Percentiles rank a stretch among this genome's conserved stretches.
Conservation (phyloP, 192 early-diverging fungal genomes). For the Gaertneriomyces semiglobifer region DNA sequence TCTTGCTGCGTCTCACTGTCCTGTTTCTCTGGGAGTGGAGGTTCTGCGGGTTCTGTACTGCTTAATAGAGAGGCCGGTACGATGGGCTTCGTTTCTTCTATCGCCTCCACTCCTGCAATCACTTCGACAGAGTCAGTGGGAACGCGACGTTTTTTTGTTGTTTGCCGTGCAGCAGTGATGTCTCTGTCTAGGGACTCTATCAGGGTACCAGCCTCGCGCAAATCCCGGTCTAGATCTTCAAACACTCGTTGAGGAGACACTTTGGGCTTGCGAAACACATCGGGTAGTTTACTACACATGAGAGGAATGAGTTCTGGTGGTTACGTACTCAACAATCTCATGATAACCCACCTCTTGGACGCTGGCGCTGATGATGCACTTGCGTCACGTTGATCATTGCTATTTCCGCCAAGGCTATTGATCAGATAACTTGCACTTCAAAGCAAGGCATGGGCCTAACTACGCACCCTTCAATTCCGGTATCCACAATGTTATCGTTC, state of each 20-base stretch:
- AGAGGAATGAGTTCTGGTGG: neutral
- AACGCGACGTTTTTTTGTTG: neutral
- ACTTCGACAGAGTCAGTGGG: neutral
- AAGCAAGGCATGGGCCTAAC: no score
- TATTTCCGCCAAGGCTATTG: no score
- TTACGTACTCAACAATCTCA: no score
- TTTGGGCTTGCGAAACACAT: slow-evolving; percentile 19
- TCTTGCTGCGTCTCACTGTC: neutral
- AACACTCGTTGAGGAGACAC: slow-evolving; percentile 10
- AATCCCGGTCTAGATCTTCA: slow-evolving; percentile 24
- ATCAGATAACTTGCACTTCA: no score
- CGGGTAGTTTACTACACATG: slow-evolving; percentile 16
- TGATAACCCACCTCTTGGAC: no score
- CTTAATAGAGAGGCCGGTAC: neutral
- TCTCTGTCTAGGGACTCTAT: slow-evolving; percentile 29
- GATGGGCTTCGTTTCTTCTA: neutral
- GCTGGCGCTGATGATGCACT: no score
- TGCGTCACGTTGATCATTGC: no score
- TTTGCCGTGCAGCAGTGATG: neutral
- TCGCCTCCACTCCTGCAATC: neutral
- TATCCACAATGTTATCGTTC: no score
- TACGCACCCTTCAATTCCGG: no score
- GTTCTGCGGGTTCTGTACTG: neutral
- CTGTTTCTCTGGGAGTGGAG: neutral
- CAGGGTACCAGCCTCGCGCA: slow-evolving; percentile 26